Conservation (phyloP, 306 rosid species). For the Fagus sylvatica region DNA sequence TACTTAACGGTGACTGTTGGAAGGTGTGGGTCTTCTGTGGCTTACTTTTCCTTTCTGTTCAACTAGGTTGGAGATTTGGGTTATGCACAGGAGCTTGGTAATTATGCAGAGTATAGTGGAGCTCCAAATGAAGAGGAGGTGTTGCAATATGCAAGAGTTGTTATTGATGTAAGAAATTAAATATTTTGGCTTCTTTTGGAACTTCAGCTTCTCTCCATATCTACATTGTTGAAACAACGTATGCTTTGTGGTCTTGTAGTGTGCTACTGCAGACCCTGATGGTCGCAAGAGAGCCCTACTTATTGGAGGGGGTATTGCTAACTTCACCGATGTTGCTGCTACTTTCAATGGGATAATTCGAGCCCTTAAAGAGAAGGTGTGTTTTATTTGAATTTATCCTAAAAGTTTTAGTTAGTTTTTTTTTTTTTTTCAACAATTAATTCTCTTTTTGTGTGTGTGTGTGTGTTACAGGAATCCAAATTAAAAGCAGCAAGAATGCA, state of each 20-base stretch:
- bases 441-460: slow-evolving; percentile 2
- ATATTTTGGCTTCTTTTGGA: not conserved
- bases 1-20: not conserved
- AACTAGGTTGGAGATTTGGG: slow-evolving; percentile 88
- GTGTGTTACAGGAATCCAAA: slow-evolving; percentile 58
- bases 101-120: slow-evolving; percentile 94
- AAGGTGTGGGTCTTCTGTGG: slow-evolving; percentile 3
- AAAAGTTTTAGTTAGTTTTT: not conserved
- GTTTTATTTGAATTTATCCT: slow-evolving; percentile 13
- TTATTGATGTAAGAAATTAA: slow-evolving; percentile 63
- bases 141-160: slow-evolving; percentile 86
- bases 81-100: slow-evolving; percentile 91
- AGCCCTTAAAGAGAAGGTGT: slow-evolving; percentile 76
- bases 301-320: slow-evolving; percentile 92
- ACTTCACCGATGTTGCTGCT: slow-evolving; percentile 90
- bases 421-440: not conserved
- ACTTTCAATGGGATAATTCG: slow-evolving; percentile 80
- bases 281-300: slow-evolving; percentile 88
- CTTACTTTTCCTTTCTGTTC: slow-evolving; percentile 12
- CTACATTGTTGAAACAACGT: slow-evolving; percentile 8
- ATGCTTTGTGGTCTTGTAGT: slow-evolving; percentile 48
- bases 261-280: slow-evolving; percentile 83
- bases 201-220: slow-evolving; percentile 19
- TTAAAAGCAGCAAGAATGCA: slow-evolving; percentile 81
- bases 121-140: slow-evolving; percentile 96